Percentiles rank a stretch among this genome's conserved stretches.
Evolutionary conservation across 2,329 filamentous ascomycete species (phyloP).

Genomic region (Aspergillus fijiensis): DNA sequence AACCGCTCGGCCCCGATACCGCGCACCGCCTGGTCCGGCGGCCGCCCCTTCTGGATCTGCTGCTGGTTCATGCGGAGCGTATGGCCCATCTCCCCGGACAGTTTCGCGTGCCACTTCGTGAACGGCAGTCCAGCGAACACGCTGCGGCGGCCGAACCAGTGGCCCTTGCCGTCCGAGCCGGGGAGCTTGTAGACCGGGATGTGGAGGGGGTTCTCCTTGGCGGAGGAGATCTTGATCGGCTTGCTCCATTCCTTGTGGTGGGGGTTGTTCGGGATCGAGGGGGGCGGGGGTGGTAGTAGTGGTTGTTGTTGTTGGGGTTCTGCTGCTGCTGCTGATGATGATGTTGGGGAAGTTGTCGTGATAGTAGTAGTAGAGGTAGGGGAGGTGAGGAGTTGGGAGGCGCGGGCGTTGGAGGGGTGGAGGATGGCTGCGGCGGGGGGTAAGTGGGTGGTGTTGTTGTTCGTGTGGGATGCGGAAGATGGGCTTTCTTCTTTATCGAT

Average conservation of each 20-base stretch:
- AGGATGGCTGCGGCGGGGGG: constrained; percentile 51
- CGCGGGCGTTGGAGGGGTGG: constrained; percentile 54
- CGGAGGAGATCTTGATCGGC: constrained; percentile 60
- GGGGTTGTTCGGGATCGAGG: constrained; percentile 23
- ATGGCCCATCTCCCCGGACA: constrained; percentile 77
- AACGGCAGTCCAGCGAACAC: constrained; percentile 78
- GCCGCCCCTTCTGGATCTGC: constrained; percentile 64
- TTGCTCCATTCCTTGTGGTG: constrained; percentile 85
- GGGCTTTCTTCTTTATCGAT: constrained; percentile 21
- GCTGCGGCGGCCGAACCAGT: constrained; percentile 86
- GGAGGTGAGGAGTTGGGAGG: neutral
- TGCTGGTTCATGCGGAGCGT: constrained; percentile 69
- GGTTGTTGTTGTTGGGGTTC: constrained; percentile 49
- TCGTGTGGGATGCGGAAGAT: constrained; percentile 19
- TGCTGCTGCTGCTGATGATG: constrained; percentile 45
- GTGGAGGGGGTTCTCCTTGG: constrained; percentile 71
- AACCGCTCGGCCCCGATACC: constrained; percentile 80
- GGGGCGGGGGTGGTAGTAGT: constrained; percentile 40
- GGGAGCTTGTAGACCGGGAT: constrained; percentile 78
- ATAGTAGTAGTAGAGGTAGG: neutral
- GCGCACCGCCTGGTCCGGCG: constrained; percentile 73
- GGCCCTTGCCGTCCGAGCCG: constrained; percentile 75
- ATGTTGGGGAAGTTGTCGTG: constrained; percentile 43
- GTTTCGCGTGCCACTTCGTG: constrained; percentile 71
- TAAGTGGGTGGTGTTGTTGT: constrained; percentile 28